phyloP scores from a whole-genome alignment of 306 rosid species.

The Trifolium repens region DNA sequence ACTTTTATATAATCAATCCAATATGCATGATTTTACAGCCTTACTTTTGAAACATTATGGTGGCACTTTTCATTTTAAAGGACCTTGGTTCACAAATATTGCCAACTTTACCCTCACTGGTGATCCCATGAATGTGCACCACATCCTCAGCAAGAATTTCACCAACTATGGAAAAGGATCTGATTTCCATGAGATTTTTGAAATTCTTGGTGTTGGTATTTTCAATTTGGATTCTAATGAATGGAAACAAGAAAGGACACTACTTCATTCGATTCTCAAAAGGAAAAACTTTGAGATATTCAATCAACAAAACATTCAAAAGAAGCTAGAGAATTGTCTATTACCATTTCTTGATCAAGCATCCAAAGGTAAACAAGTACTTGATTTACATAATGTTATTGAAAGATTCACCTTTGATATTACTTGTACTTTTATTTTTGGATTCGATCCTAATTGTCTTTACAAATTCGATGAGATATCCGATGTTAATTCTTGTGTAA shows the following conservation, averaged over 20 bases:
- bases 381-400: constrained; percentile 48
- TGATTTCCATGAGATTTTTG: constrained; percentile 29
- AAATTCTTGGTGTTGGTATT: constrained; percentile 33
- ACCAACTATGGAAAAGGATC: constrained; percentile 27
- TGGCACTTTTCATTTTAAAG: constrained; percentile 38
- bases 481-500: background rate
- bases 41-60: constrained; percentile 6
- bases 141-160: background rate
- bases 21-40: constrained; percentile 34
- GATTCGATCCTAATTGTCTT: constrained; percentile 42
- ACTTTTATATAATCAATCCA: background rate
- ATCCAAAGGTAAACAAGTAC: background rate
- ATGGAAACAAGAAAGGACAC: constrained; percentile 26
- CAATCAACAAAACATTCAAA: background rate
- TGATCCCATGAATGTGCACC: constrained; percentile 52
- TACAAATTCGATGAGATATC: constrained; percentile 7
- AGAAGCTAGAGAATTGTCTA: constrained; percentile 39
- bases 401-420: constrained; percentile 34
- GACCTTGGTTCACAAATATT: constrained; percentile 44
- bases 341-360: constrained; percentile 44
- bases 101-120: constrained; percentile 20
- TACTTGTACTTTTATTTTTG: constrained; percentile 36
- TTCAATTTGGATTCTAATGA: constrained; percentile 15
- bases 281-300: background rate
- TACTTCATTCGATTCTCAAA: constrained; percentile 16